Evolutionary conservation across 2,329 filamentous ascomycete genomes (phyloP), one percentile per base, ranked within the genome.

Genomic region (Clonostachys rhizophaga): DNA sequence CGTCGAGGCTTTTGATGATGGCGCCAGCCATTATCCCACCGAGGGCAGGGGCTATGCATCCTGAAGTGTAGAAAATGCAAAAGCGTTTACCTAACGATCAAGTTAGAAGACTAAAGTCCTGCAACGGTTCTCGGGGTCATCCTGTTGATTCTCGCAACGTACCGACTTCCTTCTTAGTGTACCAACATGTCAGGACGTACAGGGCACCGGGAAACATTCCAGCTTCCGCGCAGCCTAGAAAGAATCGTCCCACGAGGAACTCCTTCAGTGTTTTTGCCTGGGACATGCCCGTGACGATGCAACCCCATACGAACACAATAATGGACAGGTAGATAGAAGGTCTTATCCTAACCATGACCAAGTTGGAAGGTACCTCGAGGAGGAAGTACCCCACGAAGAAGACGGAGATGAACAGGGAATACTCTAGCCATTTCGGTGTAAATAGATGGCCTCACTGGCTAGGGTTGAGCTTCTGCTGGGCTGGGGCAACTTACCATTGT

Each of bases 341-440:
- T 6, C 64, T 63, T 34, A 74, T 49, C 46, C 65, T 64, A 39
- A 64, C 68, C 50, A 76, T 65, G 37, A 74, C 46, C 56, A 75
- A 68, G 52, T 72, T 74, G 51, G 68, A 70, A n/a, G 5, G 71
- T 69, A 74, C 57, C 56, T 75, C 71, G 18, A 73, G 64, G 13
- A 71, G 51, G 48, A 73, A 67, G 51, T 73, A 73, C 0, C 67
- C 64, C 40, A 73, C 53, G 51, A 67, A 71, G 54, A 59, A 63
- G n/a, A 58, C 37, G 37, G 17, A 40, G 37, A 40, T 18, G 37
- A 40, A 40, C n/a, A 40, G n/a, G 11, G n/a, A 40, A 13, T 30
- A 30, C 8, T 30, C 24, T 30, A 30, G 24, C 9, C 24, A 30
- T 30, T 30, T 30, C 3, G 9, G 24, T 30, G 9, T 30, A 30